Percentiles rank a stretch among this genome's conserved stretches.
Conservation (phyloP, 2,329 filamentous ascomycete species). For the Aspergillus arachidicola region DNA sequence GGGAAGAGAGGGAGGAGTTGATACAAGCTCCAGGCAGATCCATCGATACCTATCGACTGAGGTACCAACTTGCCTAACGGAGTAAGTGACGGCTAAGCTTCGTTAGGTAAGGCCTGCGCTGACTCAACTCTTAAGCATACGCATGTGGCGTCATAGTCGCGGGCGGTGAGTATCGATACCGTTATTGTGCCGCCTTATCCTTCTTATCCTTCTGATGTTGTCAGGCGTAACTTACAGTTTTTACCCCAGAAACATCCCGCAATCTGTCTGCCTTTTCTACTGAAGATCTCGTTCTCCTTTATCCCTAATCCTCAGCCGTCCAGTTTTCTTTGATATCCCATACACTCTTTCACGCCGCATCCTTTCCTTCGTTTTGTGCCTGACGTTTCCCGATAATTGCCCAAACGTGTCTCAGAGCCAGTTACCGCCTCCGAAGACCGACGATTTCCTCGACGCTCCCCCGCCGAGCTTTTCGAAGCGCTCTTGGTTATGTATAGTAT, state of each 20-base stretch:
- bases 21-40: conserved; percentile 20
- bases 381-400: not conserved
- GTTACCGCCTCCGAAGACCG: conserved; percentile 1
- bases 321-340: not conserved
- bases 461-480: conserved; percentile 8
- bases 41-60: conserved; percentile 10
- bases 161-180: conserved; percentile 33
- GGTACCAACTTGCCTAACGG: conserved; percentile 15
- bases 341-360: not conserved
- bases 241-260: conserved; percentile 9
- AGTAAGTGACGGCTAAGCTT: conserved; percentile 3
- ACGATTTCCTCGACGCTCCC: conserved; percentile 4
- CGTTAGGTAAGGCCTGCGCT: conserved; percentile 5
- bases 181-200: conserved; percentile 17
- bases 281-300: not conserved
- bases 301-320: not conserved
- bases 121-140: conserved; percentile 14
- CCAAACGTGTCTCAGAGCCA: not conserved
- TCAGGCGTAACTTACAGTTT: conserved; percentile 2
- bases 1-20: conserved; percentile 1
- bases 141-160: conserved; percentile 37
- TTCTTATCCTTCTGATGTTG: not conserved
- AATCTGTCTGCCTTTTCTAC: conserved; percentile 8
- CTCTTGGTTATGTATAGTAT: conserved; percentile 28
- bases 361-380: not conserved